phyloP scores from a whole-genome alignment of 805 yeast species.

The Priceomyces castillae region DNA sequence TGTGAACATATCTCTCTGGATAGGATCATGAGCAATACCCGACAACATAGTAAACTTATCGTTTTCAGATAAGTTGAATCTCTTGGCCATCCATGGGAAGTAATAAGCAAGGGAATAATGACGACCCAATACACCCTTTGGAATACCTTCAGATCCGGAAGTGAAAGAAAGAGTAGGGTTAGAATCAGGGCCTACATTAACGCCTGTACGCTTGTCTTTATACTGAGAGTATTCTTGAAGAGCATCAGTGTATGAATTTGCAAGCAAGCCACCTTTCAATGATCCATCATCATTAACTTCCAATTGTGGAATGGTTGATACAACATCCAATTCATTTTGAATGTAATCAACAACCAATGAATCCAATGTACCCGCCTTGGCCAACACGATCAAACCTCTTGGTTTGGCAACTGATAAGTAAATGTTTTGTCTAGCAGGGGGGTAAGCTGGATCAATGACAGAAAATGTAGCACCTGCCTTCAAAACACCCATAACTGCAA shows the following conservation, averaged over 20 bases:
- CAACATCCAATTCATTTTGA: slow-evolving; percentile 64
- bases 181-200: slow-evolving; percentile 94
- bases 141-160: slow-evolving; percentile 96
- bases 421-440: slow-evolving; percentile 95
- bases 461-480: slow-evolving; percentile 99
- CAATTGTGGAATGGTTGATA: slow-evolving; percentile 72
- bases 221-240: slow-evolving; percentile 45
- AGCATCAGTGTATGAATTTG: slow-evolving; percentile 35
- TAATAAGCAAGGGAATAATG: slow-evolving; percentile 96
- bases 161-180: slow-evolving; percentile 97
- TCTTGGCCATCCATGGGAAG: slow-evolving; percentile 97
- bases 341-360: slow-evolving; percentile 78
- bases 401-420: slow-evolving; percentile 94
- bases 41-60: slow-evolving; percentile 96
- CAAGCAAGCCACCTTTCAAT: slow-evolving; percentile 54
- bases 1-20: slow-evolving; percentile 98
- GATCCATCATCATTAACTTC: slow-evolving; percentile 76
- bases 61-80: slow-evolving; percentile 69
- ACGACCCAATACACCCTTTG: slow-evolving; percentile 98
- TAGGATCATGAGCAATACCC: slow-evolving; percentile 99
- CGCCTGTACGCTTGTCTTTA: slow-evolving; percentile 70
- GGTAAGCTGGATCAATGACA: slow-evolving; percentile 98
- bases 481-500: slow-evolving; percentile 95
- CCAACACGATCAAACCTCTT: slow-evolving; percentile 81
- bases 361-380: slow-evolving; percentile 84